Conservation (phyloP, 2,329 filamentous ascomycete genomes). For the Cryphonectria nitschkei region DNA sequence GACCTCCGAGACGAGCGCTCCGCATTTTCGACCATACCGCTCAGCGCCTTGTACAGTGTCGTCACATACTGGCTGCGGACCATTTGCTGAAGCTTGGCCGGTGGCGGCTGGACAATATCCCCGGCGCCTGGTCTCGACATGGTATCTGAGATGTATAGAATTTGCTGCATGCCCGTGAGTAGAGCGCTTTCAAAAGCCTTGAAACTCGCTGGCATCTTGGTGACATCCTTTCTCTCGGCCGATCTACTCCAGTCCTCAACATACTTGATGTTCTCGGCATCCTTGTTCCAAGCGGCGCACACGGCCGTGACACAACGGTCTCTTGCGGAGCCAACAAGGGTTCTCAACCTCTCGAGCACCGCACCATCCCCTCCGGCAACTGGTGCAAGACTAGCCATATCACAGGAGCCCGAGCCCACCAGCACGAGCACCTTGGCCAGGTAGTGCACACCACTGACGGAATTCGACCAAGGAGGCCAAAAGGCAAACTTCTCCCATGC, state of each 20-base stretch:
- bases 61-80: conserved; percentile 91
- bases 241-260: conserved; percentile 93
- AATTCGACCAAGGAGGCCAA: conserved; percentile 93
- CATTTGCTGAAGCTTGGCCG: conserved; percentile 85
- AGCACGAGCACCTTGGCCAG: conserved; percentile 80
- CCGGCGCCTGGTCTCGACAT: conserved; percentile 72
- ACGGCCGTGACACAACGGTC: conserved; percentile 86
- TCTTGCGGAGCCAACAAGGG: conserved; percentile 75
- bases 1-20: conserved; percentile 71
- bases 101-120: conserved; percentile 83
- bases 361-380: conserved; percentile 58
- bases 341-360: conserved; percentile 72
- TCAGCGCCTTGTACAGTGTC: conserved; percentile 90
- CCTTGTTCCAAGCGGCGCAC: conserved; percentile 89
- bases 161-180: conserved; percentile 88
- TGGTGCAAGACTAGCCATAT: conserved; percentile 77
- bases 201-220: conserved; percentile 87
- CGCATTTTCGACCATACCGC: conserved; percentile 96
- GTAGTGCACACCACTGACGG: conserved; percentile 88
- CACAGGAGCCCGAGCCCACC: conserved; percentile 83
- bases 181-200: conserved; percentile 82
- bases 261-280: conserved; percentile 89
- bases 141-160: conserved; percentile 88
- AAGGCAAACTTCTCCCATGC: conserved; percentile 94
- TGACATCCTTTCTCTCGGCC: conserved; percentile 81